A percentile compares a stretch with the other conserved stretches of the same genome.
phyloP scores from a whole-genome alignment of 1,284 basidiomycete genomes.

The Volvariella surrecta region DNA sequence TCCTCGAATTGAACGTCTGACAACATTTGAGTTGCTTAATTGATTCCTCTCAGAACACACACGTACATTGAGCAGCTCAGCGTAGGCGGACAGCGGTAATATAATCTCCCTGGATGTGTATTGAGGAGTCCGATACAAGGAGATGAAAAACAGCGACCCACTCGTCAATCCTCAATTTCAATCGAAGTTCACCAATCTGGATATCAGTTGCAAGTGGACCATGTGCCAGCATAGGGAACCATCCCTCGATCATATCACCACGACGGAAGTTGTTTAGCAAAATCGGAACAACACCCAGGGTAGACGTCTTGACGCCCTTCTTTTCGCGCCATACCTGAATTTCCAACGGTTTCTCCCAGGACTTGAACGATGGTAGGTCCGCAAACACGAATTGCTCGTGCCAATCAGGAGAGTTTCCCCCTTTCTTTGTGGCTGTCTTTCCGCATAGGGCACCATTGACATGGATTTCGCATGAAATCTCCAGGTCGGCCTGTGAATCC shows the following conservation, averaged over 20 bases:
- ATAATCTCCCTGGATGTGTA: slow-evolving; percentile 54
- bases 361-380: slow-evolving; percentile 57
- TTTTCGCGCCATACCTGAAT: slow-evolving; percentile 62
- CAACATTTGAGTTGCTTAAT: neutral
- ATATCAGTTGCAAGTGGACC: slow-evolving; percentile 38
- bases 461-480: slow-evolving; percentile 63
- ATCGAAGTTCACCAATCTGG: slow-evolving; percentile 64
- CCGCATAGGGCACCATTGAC: slow-evolving; percentile 58
- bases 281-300: slow-evolving; percentile 58
- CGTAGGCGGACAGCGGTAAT: slow-evolving; percentile 54
- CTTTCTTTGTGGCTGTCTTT: slow-evolving; percentile 64
- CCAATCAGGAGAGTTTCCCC: slow-evolving; percentile 62
- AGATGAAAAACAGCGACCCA: slow-evolving; percentile 28
- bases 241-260: slow-evolving; percentile 68
- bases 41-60: too few species aligned
- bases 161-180: slow-evolving; percentile 71
- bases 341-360: slow-evolving; percentile 39
- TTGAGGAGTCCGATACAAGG: slow-evolving; percentile 11
- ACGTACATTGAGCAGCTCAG: slow-evolving; percentile 42
- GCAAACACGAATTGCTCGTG: slow-evolving; percentile 68
- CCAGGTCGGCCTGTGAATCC: slow-evolving; percentile 47
- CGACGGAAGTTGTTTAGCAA: slow-evolving; percentile 62
- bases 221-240: slow-evolving; percentile 66
- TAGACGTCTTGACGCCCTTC: slow-evolving; percentile 42
- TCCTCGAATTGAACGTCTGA: slow-evolving; percentile 54